A percentile compares a stretch with the other conserved stretches of the same genome.
These are phyloP conservation scores for Cubamyces sp. DNA, from an alignment of 768 basidiomycete species.

Conservation along the genomic window DNA sequence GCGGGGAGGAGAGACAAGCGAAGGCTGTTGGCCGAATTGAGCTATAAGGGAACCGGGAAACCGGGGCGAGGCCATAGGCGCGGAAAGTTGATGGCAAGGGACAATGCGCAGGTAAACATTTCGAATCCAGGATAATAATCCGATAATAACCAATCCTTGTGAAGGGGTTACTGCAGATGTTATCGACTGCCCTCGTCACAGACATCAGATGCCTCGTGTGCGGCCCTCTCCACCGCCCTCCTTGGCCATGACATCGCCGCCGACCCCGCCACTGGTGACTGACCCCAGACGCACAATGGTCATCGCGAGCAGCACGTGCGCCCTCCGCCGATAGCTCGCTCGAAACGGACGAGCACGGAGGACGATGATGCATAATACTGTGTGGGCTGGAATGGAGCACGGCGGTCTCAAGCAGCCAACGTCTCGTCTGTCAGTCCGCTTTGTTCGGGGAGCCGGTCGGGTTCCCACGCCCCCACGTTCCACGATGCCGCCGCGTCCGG, in stretches of 20 bases:
- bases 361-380: too few relatives aligned
- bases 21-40: slow-evolving; percentile 28
- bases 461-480: slow-evolving; percentile 33
- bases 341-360: background rate
- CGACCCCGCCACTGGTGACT: slow-evolving; percentile 6
- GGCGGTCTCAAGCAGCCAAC: slow-evolving; percentile 12
- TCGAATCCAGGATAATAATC: slow-evolving; percentile 23
- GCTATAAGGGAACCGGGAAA: slow-evolving; percentile 33
- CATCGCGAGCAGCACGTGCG: background rate
- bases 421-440: slow-evolving; percentile 7
- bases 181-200: slow-evolving; percentile 26
- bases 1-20: slow-evolving; percentile 28
- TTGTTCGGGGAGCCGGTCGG: slow-evolving; percentile 14
- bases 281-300: slow-evolving; percentile 4
- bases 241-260: slow-evolving; percentile 24
- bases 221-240: slow-evolving; percentile 21
- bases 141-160: slow-evolving; percentile 21
- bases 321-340: background rate
- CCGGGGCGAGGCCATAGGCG: slow-evolving; percentile 30
- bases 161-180: slow-evolving; percentile 20
- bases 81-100: slow-evolving; percentile 28
- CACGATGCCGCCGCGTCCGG: slow-evolving; percentile 26
- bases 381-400: slow-evolving; percentile 3
- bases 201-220: slow-evolving; percentile 27
- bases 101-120: slow-evolving; percentile 27